Evolutionary conservation across 2,329 filamentous ascomycete species (phyloP), one percentile per base, ranked within the genome.

Genomic region (Neobulgaria alba): DNA sequence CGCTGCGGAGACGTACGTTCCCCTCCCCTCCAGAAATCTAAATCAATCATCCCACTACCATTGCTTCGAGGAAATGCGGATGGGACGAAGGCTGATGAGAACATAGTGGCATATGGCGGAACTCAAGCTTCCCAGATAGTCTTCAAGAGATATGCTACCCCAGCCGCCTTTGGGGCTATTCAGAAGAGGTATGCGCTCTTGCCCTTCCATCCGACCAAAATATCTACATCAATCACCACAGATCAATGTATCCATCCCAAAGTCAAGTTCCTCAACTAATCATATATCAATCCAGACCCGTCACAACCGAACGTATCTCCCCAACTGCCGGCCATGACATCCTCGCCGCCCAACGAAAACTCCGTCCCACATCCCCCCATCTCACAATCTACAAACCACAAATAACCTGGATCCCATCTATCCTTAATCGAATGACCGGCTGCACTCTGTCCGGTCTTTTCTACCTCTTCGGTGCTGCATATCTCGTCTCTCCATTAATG

Each of bases 331-430:
- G 61, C 48, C 54, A 67, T 55, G 53, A 69, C 47, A 79, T 85
- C 63, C 79, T 86, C 59, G 72, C 71, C 46, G 71, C 74, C 51
- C 82, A 86, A 64, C 81, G 82, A 52, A 68, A 78, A 47, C 63
- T 71, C 53, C 81, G 82, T 45, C 82, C 82, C 48, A 69, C 82
- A 55, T 68, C 80, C 37, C 82, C 82, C 37, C 82, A 86, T 61
- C 71, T 86, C 46, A 50, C 61, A 56, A 85, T 86, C 71, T 85
- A 85, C 71, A 63, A 66, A 43, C 77, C 79, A 5, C 81, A 85
- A 63, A 75, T 85, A 53, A 81, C 80, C 53, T 84, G 78, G 80
- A 72, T 75, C 56, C 63, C 67, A 40, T 79, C 74, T 42, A 63
- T 54, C 31, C 54, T 77, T 38, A 75, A 82, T 68, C 79, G 82